phyloP scores from a whole-genome alignment of 768 basidiomycete species.

The Mycena vitilis region DNA sequence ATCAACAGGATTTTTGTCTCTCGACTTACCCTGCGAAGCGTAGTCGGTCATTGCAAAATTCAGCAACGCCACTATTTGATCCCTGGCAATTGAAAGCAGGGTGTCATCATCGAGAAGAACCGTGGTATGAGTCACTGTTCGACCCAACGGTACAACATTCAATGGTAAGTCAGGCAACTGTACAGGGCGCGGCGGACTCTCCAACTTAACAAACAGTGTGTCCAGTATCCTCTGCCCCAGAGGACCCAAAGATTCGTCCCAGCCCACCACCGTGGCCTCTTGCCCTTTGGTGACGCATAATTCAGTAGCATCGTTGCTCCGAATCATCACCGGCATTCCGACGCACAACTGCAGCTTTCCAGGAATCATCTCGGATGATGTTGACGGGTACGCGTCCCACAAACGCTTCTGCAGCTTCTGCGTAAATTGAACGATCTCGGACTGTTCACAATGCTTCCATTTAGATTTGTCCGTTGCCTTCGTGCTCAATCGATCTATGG shows the following conservation, averaged over 20 bases:
- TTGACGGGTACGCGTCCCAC: not conserved
- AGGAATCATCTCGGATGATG: not conserved
- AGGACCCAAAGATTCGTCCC: not conserved
- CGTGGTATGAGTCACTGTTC: not conserved
- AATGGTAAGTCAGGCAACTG: not conserved
- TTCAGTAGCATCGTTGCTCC: not conserved
- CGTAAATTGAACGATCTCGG: not conserved
- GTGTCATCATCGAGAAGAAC: not conserved
- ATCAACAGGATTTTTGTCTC: not conserved
- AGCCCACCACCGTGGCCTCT: not conserved
- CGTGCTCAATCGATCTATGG: not conserved
- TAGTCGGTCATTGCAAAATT: slow-evolving; percentile 18
- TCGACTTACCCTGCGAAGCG: not conserved
- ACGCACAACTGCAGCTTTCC: not conserved
- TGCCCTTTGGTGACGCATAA: not conserved
- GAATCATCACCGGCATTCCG: not conserved
- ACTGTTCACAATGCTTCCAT: not conserved
- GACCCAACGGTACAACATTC: not conserved
- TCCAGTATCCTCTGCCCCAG: not conserved
- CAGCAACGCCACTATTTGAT: not conserved
- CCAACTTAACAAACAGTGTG: not conserved
- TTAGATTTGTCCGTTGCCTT: not conserved
- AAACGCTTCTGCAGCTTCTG: not conserved
- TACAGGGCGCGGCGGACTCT: not conserved
- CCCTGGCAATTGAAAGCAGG: not conserved